Base-by-base conservation (phyloP, 129 eudicot genomes). In the Artemisia tridentata region DNA sequence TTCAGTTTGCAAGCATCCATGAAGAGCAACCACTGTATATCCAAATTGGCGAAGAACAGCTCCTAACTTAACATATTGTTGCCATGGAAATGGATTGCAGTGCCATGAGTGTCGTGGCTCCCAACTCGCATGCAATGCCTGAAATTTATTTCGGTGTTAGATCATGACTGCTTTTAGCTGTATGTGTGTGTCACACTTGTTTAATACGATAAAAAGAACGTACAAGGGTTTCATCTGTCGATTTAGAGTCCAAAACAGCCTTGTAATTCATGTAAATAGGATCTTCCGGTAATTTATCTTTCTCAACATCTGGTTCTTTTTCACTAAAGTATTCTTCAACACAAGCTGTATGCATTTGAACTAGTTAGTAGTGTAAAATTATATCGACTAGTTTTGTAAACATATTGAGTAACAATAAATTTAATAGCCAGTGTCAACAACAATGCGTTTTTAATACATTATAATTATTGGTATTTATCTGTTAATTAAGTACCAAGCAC, bases 221-320 rank as follows among this genome's bases (percentile, higher is more conserved):
- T 78, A 87, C 98, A 75, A 86, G 66, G 16, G 93, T 84, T 78
- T 93, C 97, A 58, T 93, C 97, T 15, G 72, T 65, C 8, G 91
- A 79, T 74, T 93, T 93, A 6, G 97, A 93, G 79, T 93, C 99
- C 31, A 93, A 69, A 73, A 87, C 90, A 67, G 86, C 91, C 80
- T 87, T 90, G 65, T 90, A 90, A 16, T 91, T 89, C 67, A 78
- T 53, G 77, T 82, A 87, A 75, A 90, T 84, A 2, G 87, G 88
- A 75, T 90, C 97, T 7, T 90, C 97, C 5, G 50, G 61, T 23
- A 80, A 60, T 29, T 74, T 62, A 7, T 81, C 86, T 57, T 79
- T 75, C 11, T 38, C 68, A 1, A 17, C 67, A 17, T 72, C 63
- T n/a, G 57, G 59, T 31, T 82, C 86, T 20, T 79, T 79, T 5